Evolutionary conservation across 1,139 yeast genomes (phyloP).

Genomic region (Hanseniaspora sp.): DNA sequence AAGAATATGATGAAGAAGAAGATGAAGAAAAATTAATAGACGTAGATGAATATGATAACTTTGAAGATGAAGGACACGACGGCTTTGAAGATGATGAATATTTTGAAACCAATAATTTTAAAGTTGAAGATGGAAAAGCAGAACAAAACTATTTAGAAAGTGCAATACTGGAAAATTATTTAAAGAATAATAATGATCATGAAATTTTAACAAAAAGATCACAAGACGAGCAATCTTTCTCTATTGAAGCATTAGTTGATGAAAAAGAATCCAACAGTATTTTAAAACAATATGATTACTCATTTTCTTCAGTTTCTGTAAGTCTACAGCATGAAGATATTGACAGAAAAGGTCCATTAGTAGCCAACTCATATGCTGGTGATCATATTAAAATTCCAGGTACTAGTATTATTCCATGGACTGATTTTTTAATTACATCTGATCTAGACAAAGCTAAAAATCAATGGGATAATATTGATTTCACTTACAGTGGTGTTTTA

Average conservation of each 20-base stretch:
- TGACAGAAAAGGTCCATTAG: background rate
- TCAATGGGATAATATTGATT: constrained; percentile 24
- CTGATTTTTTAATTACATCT: constrained; percentile 22
- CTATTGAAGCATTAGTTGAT: no score
- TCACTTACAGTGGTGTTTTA: constrained; percentile 27
- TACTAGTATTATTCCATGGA: constrained; percentile 13
- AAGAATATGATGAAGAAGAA: background rate
- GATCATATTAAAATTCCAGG: background rate
- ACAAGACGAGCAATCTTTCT: no score
- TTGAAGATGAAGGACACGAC: background rate
- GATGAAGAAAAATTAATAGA: constrained; percentile 9
- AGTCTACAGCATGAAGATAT: background rate
- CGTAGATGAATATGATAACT: background rate
- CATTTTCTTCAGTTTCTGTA: background rate
- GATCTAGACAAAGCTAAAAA: constrained; percentile 19
- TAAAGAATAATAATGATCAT: no score
- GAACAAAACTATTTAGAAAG: no score
- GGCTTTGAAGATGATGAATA: background rate
- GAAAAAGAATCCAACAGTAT: no score
- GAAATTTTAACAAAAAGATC: no score
- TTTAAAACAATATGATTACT: no score
- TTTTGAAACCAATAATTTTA: background rate
- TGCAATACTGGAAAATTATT: no score
- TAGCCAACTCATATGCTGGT: constrained; percentile 3
- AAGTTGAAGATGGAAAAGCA: no score